A percentile compares a stretch with the other conserved stretches of the same genome.
Evolutionary conservation across 495 filamentous ascomycete genomes (phyloP).

Genomic region (Penicillium goetzii): DNA sequence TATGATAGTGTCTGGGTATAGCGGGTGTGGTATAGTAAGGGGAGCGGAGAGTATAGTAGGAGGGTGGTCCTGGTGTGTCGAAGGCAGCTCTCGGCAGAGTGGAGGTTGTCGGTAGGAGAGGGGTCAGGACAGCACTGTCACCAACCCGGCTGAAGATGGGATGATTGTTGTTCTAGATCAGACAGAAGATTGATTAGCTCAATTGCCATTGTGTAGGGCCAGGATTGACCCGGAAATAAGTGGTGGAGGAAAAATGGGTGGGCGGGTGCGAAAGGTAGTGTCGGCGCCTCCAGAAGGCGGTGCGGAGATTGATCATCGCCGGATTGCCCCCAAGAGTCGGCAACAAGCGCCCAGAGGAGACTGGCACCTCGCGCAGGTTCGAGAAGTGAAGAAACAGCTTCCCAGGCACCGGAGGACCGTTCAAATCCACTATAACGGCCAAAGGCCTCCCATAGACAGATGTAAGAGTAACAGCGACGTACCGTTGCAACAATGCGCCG

Average conservation of each 20-base stretch:
- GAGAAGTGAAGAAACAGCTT: constrained; percentile 14
- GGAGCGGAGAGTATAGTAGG: constrained; percentile 7
- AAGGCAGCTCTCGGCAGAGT: constrained; percentile 23
- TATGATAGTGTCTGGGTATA: constrained; percentile 5
- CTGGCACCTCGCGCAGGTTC: constrained; percentile 31
- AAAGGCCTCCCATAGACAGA: constrained; percentile 14
- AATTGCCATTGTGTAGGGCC: constrained; percentile 32
- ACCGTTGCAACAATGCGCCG: constrained; percentile 53
- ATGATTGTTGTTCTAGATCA: constrained; percentile 22
- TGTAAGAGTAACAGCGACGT: constrained; percentile 38
- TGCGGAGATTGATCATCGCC: constrained; percentile 54
- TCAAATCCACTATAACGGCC: not conserved
- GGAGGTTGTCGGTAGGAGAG: constrained; percentile 30
- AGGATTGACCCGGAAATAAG: constrained; percentile 4
- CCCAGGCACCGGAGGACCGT: not conserved
- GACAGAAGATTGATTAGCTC: constrained; percentile 29
- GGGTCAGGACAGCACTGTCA: constrained; percentile 31
- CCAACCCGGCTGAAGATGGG: constrained; percentile 18
- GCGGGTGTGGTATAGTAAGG: constrained; percentile 1
- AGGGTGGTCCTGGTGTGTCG: constrained; percentile 8
- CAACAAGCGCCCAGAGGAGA: constrained; percentile 28
- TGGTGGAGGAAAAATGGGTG: constrained; percentile 23
- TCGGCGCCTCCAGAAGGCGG: constrained; percentile 47
- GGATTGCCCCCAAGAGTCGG: constrained; percentile 42
- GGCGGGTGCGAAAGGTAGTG: constrained; percentile 32